These are phyloP conservation scores for Lycium barbarum DNA, from an alignment of 257 asterid species.

Conservation along the genomic window DNA sequence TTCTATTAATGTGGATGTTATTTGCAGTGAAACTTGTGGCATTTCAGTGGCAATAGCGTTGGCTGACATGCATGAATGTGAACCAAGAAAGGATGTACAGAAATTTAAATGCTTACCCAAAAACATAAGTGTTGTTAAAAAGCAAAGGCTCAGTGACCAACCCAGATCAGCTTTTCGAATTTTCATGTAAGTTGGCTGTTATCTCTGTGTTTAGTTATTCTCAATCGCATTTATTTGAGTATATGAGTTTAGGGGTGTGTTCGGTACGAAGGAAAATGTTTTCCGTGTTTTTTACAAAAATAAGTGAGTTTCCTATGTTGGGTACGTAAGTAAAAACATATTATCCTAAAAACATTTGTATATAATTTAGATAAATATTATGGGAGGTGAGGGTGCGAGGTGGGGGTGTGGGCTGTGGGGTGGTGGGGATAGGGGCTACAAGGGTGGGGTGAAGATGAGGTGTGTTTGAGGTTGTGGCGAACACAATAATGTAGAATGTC, in stretches of 20 bases:
- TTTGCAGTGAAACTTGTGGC: slow-evolving; percentile 65
- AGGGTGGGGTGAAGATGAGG: too few relatives aligned
- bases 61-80: slow-evolving; percentile 74
- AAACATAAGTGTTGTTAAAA: neutral
- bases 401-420: too few relatives aligned
- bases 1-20: neutral
- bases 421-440: too few relatives aligned
- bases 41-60: slow-evolving; percentile 62
- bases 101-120: slow-evolving; percentile 39
- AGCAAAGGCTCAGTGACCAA: slow-evolving; percentile 37
- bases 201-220: neutral
- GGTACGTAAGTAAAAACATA: too few relatives aligned
- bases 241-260: neutral
- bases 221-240: neutral
- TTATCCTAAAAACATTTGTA: too few relatives aligned
- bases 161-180: slow-evolving; percentile 73
- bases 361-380: too few relatives aligned
- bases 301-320: too few relatives aligned
- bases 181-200: slow-evolving; percentile 47
- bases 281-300: too few relatives aligned
- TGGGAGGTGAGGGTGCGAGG: too few relatives aligned
- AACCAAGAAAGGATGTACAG: slow-evolving; percentile 35
- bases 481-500: too few relatives aligned
- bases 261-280: too few relatives aligned
- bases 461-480: too few relatives aligned